These are phyloP conservation scores for Arctostaphylos glauca DNA, from an alignment of 148 eudicot species.

Conservation along the genomic window DNA sequence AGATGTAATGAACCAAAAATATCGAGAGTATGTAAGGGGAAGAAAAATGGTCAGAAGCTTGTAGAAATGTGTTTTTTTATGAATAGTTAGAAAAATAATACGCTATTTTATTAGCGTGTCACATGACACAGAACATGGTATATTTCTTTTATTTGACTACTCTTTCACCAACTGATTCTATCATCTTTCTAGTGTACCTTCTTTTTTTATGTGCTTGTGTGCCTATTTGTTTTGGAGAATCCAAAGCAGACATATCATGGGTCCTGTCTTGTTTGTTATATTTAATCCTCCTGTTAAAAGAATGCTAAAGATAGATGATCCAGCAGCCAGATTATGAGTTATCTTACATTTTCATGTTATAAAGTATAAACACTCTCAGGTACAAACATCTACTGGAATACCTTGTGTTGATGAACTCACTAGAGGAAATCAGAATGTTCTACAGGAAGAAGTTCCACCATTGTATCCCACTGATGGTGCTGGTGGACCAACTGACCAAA, in stretches of 20 bases:
- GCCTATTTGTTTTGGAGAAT: conserved; percentile 10
- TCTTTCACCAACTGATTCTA: background rate
- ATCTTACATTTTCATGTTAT: conserved; percentile 22
- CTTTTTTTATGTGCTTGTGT: background rate
- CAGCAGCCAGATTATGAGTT: background rate
- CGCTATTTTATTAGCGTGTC: background rate
- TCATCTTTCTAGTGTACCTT: background rate
- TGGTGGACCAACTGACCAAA: too few species aligned
- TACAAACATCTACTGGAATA: background rate
- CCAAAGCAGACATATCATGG: background rate
- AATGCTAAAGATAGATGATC: background rate
- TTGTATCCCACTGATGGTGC: conserved; percentile 12
- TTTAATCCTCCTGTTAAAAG: background rate
- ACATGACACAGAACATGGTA: background rate
- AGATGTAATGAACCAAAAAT: background rate
- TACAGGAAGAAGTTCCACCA: conserved; percentile 16
- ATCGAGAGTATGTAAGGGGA: background rate
- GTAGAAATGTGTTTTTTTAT: background rate
- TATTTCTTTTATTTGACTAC: background rate
- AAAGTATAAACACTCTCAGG: conserved; percentile 17
- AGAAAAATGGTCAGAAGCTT: background rate
- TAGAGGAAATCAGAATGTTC: conserved; percentile 14
- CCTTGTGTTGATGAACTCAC: background rate
- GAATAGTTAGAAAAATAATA: background rate
- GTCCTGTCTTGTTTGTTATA: background rate